A percentile compares a stretch with the other conserved stretches of the same genome.
Evolutionary conservation across 352 stramenopile species (phyloP).

Genomic region (Aphanomyces stellatus): DNA sequence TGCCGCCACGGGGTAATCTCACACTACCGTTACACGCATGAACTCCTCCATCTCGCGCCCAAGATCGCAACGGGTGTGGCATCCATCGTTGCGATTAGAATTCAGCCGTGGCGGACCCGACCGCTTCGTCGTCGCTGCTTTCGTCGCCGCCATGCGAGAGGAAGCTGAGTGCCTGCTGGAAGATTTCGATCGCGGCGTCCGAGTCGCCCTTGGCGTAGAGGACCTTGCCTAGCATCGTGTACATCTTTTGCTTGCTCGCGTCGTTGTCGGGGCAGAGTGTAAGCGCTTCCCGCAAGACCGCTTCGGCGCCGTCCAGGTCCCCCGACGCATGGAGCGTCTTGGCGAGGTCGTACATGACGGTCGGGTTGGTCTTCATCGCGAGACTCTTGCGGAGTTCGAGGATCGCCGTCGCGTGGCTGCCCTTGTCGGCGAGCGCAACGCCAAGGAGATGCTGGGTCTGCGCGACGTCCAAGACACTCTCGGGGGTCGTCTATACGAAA

Average conservation of each 20-base stretch:
- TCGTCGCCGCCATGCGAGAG: slow-evolving; percentile 58
- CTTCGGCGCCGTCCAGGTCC: slow-evolving; percentile 60
- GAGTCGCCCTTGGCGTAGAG: slow-evolving; percentile 64
- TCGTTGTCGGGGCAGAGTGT: not conserved
- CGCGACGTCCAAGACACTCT: slow-evolving; percentile 36
- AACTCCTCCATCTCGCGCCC: too few relatives aligned
- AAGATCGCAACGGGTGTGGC: too few relatives aligned
- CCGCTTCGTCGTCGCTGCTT: slow-evolving; percentile 62
- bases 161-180: slow-evolving; percentile 44
- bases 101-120: slow-evolving; percentile 10
- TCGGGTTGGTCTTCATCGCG: slow-evolving; percentile 49
- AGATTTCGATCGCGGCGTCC: slow-evolving; percentile 46
- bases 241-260: slow-evolving; percentile 45
- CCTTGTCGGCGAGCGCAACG: slow-evolving; percentile 56
- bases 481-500: too few relatives aligned
- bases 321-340: slow-evolving; percentile 44
- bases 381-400: slow-evolving; percentile 67
- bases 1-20: too few relatives aligned
- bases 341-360: slow-evolving; percentile 72
- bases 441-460: slow-evolving; percentile 63
- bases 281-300: slow-evolving; percentile 46
- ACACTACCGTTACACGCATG: too few relatives aligned
- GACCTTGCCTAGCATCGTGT: slow-evolving; percentile 78
- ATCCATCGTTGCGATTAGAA: not conserved
- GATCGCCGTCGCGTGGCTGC: slow-evolving; percentile 44